Evolutionary conservation across 768 basidiomycete genomes (phyloP), one percentile per base, ranked within the genome.

Genomic region (Termitomyces sp.): DNA sequence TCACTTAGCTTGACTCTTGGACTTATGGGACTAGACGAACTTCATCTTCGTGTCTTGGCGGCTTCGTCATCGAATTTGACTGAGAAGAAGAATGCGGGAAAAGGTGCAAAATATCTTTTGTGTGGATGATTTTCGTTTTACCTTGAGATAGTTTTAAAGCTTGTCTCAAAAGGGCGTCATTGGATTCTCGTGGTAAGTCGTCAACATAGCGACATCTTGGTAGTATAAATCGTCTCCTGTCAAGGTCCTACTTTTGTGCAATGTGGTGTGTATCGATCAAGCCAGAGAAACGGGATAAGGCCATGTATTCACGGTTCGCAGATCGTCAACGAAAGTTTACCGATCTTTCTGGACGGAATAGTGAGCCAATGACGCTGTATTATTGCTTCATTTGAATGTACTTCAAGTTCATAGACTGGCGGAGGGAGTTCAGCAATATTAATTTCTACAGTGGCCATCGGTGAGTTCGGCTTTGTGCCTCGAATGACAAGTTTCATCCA

Each of bases 11-110:
- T 97, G 52, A 97, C 94, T 0, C 83, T 97, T 31, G 94, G 92
- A 2, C 75, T 97, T 20, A 96, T 96, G 94, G 94, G 94, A 1
- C 78, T 95, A n/a, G 94, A 97, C 60, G 91, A 93, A 56, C 80
- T 97, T 13, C 91, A 95, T 63, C 80, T 97, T 7, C 84, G 92
- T 16, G 94, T 96, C 9, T 76, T 97, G 39, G 77, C 91, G 0
- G 79, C 84, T 2, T 89, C 91, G 5, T 94, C 92, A 0, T 88
- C 90, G 13, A 78, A 92, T 65, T 59, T 72, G 4, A 75, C 62
- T 18, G 90, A 95, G 69, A 80, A 82, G 62, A 60, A 65, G 41
- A 89, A 92, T 57, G 91, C 91, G 0, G 77, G 78, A 64, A 86
- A 80, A 71, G 90, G 89, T 86, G 45, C 2, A 68, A 53, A 7